Evolutionary conservation across 192 early-diverging fungal genomes (phyloP), one percentile per base, ranked within the genome.

Genomic region (Coemansia sp.): DNA sequence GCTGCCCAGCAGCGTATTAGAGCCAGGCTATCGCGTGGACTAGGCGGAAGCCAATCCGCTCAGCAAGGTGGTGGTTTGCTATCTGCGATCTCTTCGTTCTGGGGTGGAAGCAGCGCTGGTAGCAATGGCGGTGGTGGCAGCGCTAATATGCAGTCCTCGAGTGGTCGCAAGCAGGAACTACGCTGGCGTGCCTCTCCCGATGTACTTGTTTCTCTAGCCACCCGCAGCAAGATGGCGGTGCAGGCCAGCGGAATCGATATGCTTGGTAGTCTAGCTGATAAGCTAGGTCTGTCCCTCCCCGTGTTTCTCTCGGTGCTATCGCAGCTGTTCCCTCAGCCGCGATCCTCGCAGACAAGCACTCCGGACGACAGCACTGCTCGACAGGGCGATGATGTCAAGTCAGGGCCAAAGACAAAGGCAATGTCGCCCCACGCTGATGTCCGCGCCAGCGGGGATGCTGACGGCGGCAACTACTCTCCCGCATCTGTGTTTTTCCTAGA

Each of bases 401-500:
- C 63, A 18, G 60, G 60, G 47, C 49, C 55, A 16, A 50, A 31
- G 4, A 2, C 34, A n/a, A 20, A 27, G 8, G 31, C 55, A 24
- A 29, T 10, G 11, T 40, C 33, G 39, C 55, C 31, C 55, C 27
- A 9, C 16, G 31, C 55, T 33, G 44, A 34, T 5, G 18, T 5
- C n/a, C 22, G n/a, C 12, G 65, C 27, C 10, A 6, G 13, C 13
- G 55, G 55, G 1, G 55, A 33, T 58, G 31, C 55, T 58, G 31
- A 5, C 31, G 31, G 29, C 15, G 31, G 5, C 31, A 33, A 57
- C 61, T 78, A 87, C 65, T 36, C 62, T 62, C 78, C 75, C 1
- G 76, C 82, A 7, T 57, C 83, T 39, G 72, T 76, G 47, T 79
- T 69, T 57, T 76, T 80, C 68, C 72, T 80, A 44, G 74, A 88